Conservation (phyloP, 2,329 filamentous ascomycete species). For the Penicillium polonicum region DNA sequence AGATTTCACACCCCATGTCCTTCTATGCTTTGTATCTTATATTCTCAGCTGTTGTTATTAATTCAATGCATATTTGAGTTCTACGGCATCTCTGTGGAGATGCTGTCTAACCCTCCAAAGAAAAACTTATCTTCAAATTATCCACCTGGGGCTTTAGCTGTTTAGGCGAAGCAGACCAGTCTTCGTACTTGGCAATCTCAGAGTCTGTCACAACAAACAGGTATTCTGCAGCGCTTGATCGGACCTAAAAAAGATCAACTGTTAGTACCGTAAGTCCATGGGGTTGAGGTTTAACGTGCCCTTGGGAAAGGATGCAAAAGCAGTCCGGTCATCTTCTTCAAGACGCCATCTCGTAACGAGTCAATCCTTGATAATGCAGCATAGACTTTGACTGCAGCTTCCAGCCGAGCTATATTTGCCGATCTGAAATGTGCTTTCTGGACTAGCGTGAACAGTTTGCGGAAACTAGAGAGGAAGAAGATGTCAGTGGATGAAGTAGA, state of each 20-base stretch:
- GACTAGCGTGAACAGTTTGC: slow-evolving; percentile 64
- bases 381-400: slow-evolving; percentile 79
- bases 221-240: slow-evolving; percentile 36
- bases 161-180: slow-evolving; percentile 39
- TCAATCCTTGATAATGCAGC: slow-evolving; percentile 62
- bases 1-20: neutral
- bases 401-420: slow-evolving; percentile 75
- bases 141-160: slow-evolving; percentile 37
- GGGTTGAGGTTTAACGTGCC: slow-evolving; percentile 49
- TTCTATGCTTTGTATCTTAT: slow-evolving; percentile 1
- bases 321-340: slow-evolving; percentile 69
- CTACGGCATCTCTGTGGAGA: neutral
- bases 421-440: slow-evolving; percentile 83
- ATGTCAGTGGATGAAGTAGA: slow-evolving; percentile 6
- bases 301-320: slow-evolving; percentile 79
- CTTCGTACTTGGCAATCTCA: slow-evolving; percentile 32
- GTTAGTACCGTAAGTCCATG: neutral
- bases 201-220: slow-evolving; percentile 36
- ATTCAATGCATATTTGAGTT: neutral
- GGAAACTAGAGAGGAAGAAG: slow-evolving; percentile 43
- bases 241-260: slow-evolving; percentile 29
- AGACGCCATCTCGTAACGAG: slow-evolving; percentile 54
- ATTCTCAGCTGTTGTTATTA: neutral
- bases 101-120: neutral
- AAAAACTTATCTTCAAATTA: slow-evolving; percentile 18